Base-by-base conservation (phyloP, 2,329 filamentous ascomycete species). In the Pseudocercospora fijiensis region DNA sequence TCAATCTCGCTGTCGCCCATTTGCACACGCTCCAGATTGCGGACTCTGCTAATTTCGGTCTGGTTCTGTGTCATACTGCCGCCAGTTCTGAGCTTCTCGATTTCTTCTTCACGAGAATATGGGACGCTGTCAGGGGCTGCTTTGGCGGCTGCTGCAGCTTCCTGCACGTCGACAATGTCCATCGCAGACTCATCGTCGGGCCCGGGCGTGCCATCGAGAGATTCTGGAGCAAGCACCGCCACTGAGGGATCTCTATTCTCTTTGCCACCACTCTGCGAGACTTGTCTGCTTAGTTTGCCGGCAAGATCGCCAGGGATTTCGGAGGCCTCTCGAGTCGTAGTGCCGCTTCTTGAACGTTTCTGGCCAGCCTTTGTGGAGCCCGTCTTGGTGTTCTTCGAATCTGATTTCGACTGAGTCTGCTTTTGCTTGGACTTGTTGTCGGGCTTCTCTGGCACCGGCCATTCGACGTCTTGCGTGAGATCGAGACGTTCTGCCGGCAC, bases 1-100 rank as follows among this genome's bases (percentile, higher is more conserved):
- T 96, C 96, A 49, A 99, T 86, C 72, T 97, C 92, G 75, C 88
- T 90, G 71, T 89, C 88, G 51, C 95, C 96, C 83, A 99, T 98
- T 76, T 98, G 94, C 3, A 99, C 89, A 70, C 90, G 93, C 60
- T 91, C 91, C 69, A 99, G 88, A 75, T 99, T 99, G 73, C 95
- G 89, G 61, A 99, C 96, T 59, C 96, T 90, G 24, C 94, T 94
- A 65, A 99, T 92, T 75, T 99, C 96, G 11, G 94, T 92, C 62
- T 96, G 95, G 69, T 98, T 98, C 76, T 99, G 96, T 10, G 96
- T 99, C 95, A 99, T 98, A 65, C 92, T 97, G 30, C 95, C 96
- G 24, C 91, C 91, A 3, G 92, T 96, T 45, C 95, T 88, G 9
- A 99, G 84, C 75, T 97, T 96, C 76, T 99, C 95, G 62, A 98